These are phyloP conservation scores for Gossypium thurberi DNA, from an alignment of 345 rosid species.

Conservation along the genomic window DNA sequence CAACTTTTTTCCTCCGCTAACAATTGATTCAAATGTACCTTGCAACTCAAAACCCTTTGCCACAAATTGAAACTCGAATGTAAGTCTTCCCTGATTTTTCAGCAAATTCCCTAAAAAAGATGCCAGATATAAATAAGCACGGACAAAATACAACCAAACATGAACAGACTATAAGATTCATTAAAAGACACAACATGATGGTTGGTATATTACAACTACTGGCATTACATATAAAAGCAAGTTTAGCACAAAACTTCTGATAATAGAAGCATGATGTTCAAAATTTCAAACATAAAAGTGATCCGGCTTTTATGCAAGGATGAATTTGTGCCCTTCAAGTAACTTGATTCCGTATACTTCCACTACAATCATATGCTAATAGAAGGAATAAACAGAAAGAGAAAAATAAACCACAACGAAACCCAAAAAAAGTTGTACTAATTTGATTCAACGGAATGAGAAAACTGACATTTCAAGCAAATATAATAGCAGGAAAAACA, in stretches of 20 bases:
- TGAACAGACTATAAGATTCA: background rate
- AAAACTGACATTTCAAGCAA: background rate
- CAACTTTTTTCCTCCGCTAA: conserved; percentile 27
- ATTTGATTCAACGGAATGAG: background rate
- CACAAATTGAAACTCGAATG: conserved; percentile 17
- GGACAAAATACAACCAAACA: background rate
- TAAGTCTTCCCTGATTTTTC: conserved; percentile 9
- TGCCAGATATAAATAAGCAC: background rate
- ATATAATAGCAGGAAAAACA: background rate
- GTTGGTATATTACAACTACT: background rate
- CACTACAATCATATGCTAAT: too few relatives aligned
- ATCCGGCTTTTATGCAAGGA: too few relatives aligned
- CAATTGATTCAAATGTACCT: conserved; percentile 26
- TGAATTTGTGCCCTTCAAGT: too few relatives aligned
- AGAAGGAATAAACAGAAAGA: too few relatives aligned
- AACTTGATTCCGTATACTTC: too few relatives aligned
- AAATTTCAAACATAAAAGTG: background rate
- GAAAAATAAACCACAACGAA: background rate
- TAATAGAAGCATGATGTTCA: background rate
- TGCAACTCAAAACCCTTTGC: conserved; percentile 18
- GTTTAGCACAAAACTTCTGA: background rate
- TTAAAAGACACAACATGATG: background rate
- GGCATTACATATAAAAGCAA: background rate
- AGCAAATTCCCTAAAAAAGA: conserved; percentile 21
- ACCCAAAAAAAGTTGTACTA: background rate